phyloP scores from a whole-genome alignment of 805 yeast genomes.

The Diddensiella santjacobensis region DNA sequence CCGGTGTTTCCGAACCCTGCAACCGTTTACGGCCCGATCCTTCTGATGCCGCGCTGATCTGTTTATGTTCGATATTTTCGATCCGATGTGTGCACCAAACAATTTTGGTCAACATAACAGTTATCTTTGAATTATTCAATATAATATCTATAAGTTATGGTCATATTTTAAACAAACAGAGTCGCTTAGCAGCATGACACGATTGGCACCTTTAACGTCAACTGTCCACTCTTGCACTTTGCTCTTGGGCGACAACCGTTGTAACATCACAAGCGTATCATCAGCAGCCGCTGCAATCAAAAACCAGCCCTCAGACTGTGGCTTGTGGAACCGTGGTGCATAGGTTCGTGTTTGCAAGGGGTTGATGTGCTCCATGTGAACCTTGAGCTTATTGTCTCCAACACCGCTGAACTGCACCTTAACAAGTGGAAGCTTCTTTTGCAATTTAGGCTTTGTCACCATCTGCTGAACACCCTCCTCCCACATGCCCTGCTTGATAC shows the following conservation, averaged over 20 bases:
- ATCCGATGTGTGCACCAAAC: too few relatives aligned
- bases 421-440: slow-evolving; percentile 59
- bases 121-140: too few relatives aligned
- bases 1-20: too few relatives aligned
- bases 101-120: too few relatives aligned
- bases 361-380: slow-evolving; percentile 54
- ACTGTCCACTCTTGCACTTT: slow-evolving; percentile 3
- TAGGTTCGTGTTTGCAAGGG: slow-evolving; percentile 43
- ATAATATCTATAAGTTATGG: background rate
- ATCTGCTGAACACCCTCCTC: slow-evolving; percentile 24
- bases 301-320: slow-evolving; percentile 94
- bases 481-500: slow-evolving; percentile 88
- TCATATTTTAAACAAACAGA: slow-evolving; percentile 2
- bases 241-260: slow-evolving; percentile 49
- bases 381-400: slow-evolving; percentile 32
- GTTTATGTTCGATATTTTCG: too few relatives aligned
- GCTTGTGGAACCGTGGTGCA: slow-evolving; percentile 80
- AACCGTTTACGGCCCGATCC: too few relatives aligned
- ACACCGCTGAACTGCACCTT: slow-evolving; percentile 22
- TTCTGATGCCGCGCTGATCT: too few relatives aligned
- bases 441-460: background rate
- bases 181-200: slow-evolving; percentile 4
- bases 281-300: slow-evolving; percentile 44
- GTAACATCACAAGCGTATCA: slow-evolving; percentile 58
- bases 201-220: background rate